Evolutionary conservation across 139 green algal genomes (phyloP).

Genomic region (Dunaliella primolecta): DNA sequence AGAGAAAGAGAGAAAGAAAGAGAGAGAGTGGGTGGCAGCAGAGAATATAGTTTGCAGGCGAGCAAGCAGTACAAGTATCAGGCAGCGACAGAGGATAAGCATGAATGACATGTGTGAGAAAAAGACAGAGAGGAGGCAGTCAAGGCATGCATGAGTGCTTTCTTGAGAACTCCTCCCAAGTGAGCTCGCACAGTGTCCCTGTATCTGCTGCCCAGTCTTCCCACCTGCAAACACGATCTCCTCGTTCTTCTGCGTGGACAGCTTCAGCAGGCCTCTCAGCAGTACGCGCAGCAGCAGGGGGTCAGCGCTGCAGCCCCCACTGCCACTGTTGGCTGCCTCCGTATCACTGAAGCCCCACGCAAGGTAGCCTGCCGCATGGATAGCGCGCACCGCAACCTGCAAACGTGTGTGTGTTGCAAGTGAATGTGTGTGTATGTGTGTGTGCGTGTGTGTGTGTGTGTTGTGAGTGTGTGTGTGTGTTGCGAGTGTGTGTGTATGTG

Average conservation of each 20-base stretch:
- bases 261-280: conserved; percentile 43
- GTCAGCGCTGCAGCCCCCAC: neutral
- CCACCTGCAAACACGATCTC: conserved; percentile 60
- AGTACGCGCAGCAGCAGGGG: neutral
- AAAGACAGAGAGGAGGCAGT: too few relatives aligned
- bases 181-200: too few relatives aligned
- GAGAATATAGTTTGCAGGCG: too few relatives aligned
- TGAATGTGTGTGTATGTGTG: neutral
- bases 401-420: neutral
- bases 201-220: too few relatives aligned
- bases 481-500: neutral
- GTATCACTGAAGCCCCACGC: neutral
- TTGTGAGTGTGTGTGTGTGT: neutral
- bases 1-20: too few relatives aligned
- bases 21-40: too few relatives aligned
- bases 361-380: conserved; percentile 35
- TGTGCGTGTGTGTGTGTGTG: neutral
- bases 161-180: too few relatives aligned
- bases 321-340: neutral
- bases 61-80: too few relatives aligned
- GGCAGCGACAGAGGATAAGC: too few relatives aligned
- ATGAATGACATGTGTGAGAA: too few relatives aligned
- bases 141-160: too few relatives aligned
- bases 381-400: conserved; percentile 23
- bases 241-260: conserved; percentile 55